Conservation (phyloP, 2,329 filamentous ascomycete species). For the Coniochaeta prunicola region DNA sequence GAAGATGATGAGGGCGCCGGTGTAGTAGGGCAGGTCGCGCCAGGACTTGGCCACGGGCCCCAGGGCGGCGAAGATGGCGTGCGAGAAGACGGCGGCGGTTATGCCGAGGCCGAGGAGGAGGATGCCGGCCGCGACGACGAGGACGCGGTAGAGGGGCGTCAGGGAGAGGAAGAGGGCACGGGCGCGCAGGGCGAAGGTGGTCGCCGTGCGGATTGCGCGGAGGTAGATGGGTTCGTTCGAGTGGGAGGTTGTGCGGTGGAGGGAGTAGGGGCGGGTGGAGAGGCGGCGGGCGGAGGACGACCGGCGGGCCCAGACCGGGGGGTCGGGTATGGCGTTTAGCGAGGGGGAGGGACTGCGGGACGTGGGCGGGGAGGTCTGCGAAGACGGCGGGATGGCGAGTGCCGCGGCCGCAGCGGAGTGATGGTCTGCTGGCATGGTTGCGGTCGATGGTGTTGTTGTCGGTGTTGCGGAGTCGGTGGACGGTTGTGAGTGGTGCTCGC, state of each 20-base stretch:
- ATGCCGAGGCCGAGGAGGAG: constrained; percentile 48
- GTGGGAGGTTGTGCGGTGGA: constrained; percentile 5
- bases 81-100: constrained; percentile 59
- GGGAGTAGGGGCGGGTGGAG: constrained; percentile 31
- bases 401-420: constrained; percentile 36
- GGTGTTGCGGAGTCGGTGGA: constrained; percentile 25
- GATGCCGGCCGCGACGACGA: constrained; percentile 44
- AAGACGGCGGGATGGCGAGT: constrained; percentile 33
- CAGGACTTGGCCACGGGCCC: constrained; percentile 68
- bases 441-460: constrained; percentile 26
- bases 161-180: constrained; percentile 47
- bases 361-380: constrained; percentile 17
- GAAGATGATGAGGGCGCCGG: constrained; percentile 71
- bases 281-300: constrained; percentile 27
- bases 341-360: constrained; percentile 10
- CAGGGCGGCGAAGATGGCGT: constrained; percentile 70
- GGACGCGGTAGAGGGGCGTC: constrained; percentile 52
- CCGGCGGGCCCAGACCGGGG: constrained; percentile 29
- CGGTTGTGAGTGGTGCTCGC: constrained; percentile 1
- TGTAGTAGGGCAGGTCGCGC: constrained; percentile 55
- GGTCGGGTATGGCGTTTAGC: constrained; percentile 20
- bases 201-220: constrained; percentile 31
- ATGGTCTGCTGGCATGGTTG: constrained; percentile 29
- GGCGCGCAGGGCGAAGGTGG: constrained; percentile 35
- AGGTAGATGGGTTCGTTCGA: constrained; percentile 23